These are phyloP conservation scores for Pelargonium myrrhifolium DNA, from an alignment of 441 rosid genomes.

Conservation along the genomic window DNA sequence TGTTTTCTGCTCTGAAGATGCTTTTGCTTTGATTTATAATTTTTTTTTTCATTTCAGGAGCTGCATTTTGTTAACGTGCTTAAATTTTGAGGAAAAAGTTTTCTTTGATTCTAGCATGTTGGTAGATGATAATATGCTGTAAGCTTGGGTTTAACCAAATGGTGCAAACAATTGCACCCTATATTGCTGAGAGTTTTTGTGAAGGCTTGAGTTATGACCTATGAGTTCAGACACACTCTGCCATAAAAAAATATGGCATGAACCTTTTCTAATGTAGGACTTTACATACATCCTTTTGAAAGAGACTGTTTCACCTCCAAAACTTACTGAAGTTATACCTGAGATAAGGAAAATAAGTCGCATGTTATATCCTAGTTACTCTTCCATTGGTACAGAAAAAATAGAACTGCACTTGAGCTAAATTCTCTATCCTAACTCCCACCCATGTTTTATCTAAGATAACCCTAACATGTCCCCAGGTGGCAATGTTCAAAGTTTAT, in stretches of 20 bases:
- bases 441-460: no score
- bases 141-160: not conserved
- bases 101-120: conserved; percentile 2
- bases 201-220: not conserved
- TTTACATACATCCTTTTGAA: not conserved
- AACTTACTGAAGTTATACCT: not conserved
- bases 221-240: not conserved
- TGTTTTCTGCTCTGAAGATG: not conserved
- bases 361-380: not conserved
- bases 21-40: conserved; percentile 1
- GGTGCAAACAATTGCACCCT: not conserved
- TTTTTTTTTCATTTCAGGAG: not conserved
- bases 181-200: not conserved
- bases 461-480: no score
- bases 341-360: not conserved
- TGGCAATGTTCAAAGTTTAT: no score
- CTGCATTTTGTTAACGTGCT: not conserved
- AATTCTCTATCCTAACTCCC: no score
- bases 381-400: not conserved
- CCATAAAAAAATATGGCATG: not conserved
- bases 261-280: not conserved
- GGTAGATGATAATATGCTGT: not conserved
- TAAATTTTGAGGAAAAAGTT: not conserved
- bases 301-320: not conserved
- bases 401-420: no score